A percentile compares a stretch with the other conserved stretches of the same genome.
phyloP scores from a whole-genome alignment of 2,329 filamentous ascomycete genomes.

The Sclerotinia glacialis region DNA sequence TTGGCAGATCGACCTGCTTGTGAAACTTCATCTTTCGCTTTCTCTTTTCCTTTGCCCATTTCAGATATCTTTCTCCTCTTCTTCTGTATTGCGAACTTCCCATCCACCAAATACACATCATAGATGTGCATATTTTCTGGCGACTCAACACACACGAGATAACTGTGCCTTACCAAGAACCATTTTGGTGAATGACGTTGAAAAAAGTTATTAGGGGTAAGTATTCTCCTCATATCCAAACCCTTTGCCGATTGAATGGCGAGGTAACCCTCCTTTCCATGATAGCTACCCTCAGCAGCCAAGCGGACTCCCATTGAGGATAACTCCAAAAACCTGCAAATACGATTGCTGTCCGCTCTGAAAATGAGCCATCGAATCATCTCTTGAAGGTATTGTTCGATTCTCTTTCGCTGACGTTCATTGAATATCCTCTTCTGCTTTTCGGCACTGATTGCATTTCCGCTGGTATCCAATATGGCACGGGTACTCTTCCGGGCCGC shows the following conservation, averaged over 20 bases:
- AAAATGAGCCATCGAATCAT: slow-evolving; percentile 98
- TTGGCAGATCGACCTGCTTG: slow-evolving; percentile 40
- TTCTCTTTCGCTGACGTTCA: slow-evolving; percentile 76
- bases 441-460: slow-evolving; percentile 46
- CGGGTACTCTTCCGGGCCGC: slow-evolving; percentile 52
- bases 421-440: slow-evolving; percentile 54
- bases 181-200: slow-evolving; percentile 87
- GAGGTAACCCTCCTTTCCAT: slow-evolving; percentile 94
- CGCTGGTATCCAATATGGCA: slow-evolving; percentile 28
- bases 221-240: slow-evolving; percentile 76
- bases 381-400: slow-evolving; percentile 87
- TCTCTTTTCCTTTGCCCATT: slow-evolving; percentile 53
- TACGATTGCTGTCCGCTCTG: slow-evolving; percentile 86
- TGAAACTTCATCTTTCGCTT: slow-evolving; percentile 21
- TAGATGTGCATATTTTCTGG: slow-evolving; percentile 99
- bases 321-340: slow-evolving; percentile 93
- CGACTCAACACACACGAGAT: slow-evolving; percentile 96
- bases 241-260: slow-evolving; percentile 90
- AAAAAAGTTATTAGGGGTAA: slow-evolving; percentile 76
- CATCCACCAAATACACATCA: slow-evolving; percentile 95
- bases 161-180: slow-evolving; percentile 97
- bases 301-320: slow-evolving; percentile 91
- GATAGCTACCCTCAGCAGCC: slow-evolving; percentile 92
- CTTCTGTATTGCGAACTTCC: slow-evolving; percentile 77
- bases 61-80: slow-evolving; percentile 60